Evolutionary conservation across 768 basidiomycete species (phyloP).

Genomic region (Kwoniella pini): DNA sequence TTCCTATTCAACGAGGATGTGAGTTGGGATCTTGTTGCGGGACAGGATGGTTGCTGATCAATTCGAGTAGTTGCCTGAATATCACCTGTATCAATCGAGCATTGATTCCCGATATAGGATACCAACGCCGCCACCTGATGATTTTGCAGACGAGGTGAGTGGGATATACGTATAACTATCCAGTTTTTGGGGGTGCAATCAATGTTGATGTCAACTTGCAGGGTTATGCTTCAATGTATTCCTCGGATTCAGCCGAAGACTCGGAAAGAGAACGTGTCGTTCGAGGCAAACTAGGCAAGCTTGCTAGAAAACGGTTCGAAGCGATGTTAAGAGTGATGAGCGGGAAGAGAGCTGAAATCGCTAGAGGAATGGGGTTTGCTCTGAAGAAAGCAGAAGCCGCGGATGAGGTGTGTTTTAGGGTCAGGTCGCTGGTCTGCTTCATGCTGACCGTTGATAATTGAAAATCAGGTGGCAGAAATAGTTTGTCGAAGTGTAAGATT

Average conservation of each 20-base stretch:
- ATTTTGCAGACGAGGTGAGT: conserved; percentile 56
- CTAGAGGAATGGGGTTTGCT: conserved; percentile 95
- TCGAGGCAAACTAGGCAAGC: conserved; percentile 73
- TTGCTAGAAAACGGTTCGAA: conserved; percentile 82
- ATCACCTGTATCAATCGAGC: conserved; percentile 55
- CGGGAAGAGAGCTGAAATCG: conserved; percentile 85
- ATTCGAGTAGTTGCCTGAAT: conserved; percentile 55
- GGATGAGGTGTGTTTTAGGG: conserved; percentile 75
- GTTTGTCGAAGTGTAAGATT: conserved; percentile 85
- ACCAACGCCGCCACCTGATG: conserved; percentile 53
- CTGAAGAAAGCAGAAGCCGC: conserved; percentile 95
- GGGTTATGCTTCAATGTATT: conserved; percentile 55
- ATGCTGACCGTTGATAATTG: too few relatives aligned
- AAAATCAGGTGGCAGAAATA: conserved; percentile 75
- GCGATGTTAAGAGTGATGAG: conserved; percentile 83
- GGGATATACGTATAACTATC: not conserved
- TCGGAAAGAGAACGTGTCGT: conserved; percentile 78
- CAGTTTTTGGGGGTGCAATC: not conserved
- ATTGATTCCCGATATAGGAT: conserved; percentile 55
- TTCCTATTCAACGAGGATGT: conserved; percentile 63
- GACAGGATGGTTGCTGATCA: not conserved
- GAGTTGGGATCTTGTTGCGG: conserved; percentile 25
- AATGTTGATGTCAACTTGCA: conserved; percentile 11
- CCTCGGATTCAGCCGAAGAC: conserved; percentile 91
- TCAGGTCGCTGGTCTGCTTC: too few relatives aligned